Evolutionary conservation across 176 grass and related monocot genomes (phyloP).

Genomic region (Musa itinerans): DNA sequence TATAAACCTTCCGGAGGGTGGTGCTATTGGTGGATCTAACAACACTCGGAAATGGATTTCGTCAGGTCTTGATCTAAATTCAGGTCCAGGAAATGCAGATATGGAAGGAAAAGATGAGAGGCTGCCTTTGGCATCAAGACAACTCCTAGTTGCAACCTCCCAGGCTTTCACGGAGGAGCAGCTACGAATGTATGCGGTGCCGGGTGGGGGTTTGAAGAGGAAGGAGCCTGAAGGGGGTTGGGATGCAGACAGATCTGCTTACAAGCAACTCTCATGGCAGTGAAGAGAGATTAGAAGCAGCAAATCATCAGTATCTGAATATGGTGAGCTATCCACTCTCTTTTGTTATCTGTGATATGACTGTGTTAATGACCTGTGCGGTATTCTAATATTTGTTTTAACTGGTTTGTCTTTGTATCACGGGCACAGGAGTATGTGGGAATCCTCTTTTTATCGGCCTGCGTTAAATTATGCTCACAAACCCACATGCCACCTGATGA

Average conservation of each 20-base stretch:
- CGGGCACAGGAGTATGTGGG: slow-evolving; percentile 25
- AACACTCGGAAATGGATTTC: slow-evolving; percentile 46
- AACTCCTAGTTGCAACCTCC: slow-evolving; percentile 29
- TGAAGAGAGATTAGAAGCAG: slow-evolving; percentile 22
- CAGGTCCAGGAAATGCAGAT: slow-evolving; percentile 55
- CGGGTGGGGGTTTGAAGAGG: slow-evolving; percentile 33
- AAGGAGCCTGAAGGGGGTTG: slow-evolving; percentile 62
- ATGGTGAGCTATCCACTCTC: slow-evolving; percentile 17
- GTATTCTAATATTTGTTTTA: background rate
- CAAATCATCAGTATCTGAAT: slow-evolving; percentile 19
- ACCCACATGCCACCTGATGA: slow-evolving; percentile 9
- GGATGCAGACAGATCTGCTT: slow-evolving; percentile 35
- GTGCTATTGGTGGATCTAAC: slow-evolving; percentile 44
- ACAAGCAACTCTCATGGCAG: slow-evolving; percentile 43
- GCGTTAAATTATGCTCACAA: slow-evolving; percentile 21
- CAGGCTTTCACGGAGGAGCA: slow-evolving; percentile 44
- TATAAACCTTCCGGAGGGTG: slow-evolving; percentile 58
- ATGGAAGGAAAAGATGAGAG: slow-evolving; percentile 56
- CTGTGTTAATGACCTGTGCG: too few relatives aligned
- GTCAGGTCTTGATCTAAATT: slow-evolving; percentile 67
- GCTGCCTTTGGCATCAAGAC: slow-evolving; percentile 17
- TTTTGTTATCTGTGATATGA: too few relatives aligned
- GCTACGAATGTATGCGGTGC: slow-evolving; percentile 25
- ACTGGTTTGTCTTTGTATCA: slow-evolving; percentile 23
- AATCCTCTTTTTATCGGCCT: slow-evolving; percentile 15